Evolutionary conservation across 2,329 filamentous ascomycete species (phyloP).

Genomic region (Paracoccidioides brasiliensis): DNA sequence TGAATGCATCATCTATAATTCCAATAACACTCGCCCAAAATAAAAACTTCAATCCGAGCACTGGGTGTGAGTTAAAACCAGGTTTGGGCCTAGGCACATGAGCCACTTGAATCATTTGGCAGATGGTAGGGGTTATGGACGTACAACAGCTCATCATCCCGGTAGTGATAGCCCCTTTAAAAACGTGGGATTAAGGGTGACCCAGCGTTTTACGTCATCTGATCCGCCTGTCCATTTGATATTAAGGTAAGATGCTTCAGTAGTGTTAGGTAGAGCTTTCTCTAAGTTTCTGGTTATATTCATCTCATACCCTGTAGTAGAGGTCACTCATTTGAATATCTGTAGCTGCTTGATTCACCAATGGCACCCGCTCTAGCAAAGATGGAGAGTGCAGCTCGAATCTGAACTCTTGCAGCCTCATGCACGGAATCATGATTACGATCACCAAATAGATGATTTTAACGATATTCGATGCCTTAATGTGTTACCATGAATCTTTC

Average conservation of each 20-base stretch:
- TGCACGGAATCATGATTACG: neutral
- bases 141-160: neutral
- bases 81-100: too few species aligned
- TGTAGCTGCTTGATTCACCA: neutral
- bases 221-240: neutral
- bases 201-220: neutral
- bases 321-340: neutral
- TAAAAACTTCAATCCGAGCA: neutral
- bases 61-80: too few species aligned
- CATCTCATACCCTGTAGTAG: neutral
- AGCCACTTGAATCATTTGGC: too few species aligned
- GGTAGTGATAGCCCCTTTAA: neutral
- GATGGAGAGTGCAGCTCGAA: neutral
- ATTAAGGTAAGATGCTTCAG: neutral
- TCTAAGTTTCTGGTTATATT: too few species aligned
- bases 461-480: too few species aligned
- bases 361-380: neutral
- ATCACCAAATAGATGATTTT: neutral
- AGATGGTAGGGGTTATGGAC: neutral
- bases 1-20: neutral
- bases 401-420: neutral
- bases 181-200: neutral
- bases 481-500: too few species aligned
- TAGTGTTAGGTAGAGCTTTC: neutral
- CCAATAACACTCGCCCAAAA: neutral